Evolutionary conservation across 1,139 yeast species (phyloP).

Genomic region (Suhomyces terraborum): DNA sequence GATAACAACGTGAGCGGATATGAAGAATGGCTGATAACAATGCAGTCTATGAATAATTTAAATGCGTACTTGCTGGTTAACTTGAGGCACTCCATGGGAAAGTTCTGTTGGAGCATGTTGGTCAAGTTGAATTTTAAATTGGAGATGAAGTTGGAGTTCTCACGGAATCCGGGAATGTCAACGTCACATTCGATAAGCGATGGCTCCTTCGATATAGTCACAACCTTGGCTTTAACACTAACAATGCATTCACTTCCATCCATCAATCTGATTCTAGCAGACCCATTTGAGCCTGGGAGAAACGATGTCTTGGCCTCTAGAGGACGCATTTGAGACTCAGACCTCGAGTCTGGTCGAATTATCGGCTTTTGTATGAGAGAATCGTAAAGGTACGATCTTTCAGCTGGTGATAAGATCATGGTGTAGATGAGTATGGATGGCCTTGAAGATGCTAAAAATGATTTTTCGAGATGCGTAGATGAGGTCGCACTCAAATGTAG

Average conservation of each 20-base stretch:
- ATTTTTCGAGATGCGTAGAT: constrained; percentile 6
- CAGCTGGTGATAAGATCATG: constrained; percentile 83
- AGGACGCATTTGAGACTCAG: constrained; percentile 75
- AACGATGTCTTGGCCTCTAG: constrained; percentile 80
- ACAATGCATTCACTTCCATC: constrained; percentile 94
- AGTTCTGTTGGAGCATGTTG: constrained; percentile 49
- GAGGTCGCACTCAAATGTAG: neutral
- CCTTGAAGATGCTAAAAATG: neutral
- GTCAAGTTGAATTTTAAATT: constrained; percentile 56
- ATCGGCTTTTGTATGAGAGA: constrained; percentile 66
- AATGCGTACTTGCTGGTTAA: constrained; percentile 75
- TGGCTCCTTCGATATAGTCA: constrained; percentile 46
- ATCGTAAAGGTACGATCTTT: constrained; percentile 74
- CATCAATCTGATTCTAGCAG: constrained; percentile 78
- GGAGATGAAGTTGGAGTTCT: constrained; percentile 63
- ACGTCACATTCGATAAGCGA: constrained; percentile 71
- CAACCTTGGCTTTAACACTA: constrained; percentile 84
- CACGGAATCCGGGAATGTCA: constrained; percentile 71
- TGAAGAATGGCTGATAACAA: constrained; percentile 64
- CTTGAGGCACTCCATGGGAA: constrained; percentile 51
- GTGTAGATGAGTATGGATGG: neutral
- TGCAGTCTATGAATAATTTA: constrained; percentile 75
- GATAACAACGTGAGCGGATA: constrained; percentile 81
- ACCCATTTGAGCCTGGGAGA: constrained; percentile 86
- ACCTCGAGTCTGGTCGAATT: constrained; percentile 82